Percentiles rank a stretch among this genome's conserved stretches.
These are phyloP conservation scores for Capsicum baccatum DNA, from an alignment of 257 asterid species.

Conservation along the genomic window DNA sequence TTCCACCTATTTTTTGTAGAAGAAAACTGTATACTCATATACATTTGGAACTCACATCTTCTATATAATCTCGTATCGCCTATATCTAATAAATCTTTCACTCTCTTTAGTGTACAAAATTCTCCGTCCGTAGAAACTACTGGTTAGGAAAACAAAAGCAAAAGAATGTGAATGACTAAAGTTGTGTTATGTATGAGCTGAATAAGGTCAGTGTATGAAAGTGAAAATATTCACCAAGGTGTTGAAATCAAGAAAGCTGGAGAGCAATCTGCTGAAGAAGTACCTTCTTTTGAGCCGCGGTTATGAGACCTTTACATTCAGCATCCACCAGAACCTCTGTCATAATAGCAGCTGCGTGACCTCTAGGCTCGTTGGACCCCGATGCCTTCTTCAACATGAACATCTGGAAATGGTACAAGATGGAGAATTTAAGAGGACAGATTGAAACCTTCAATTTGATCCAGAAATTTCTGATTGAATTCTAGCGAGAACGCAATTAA, in stretches of 20 bases:
- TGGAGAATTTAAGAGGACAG: background rate
- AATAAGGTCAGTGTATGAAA: constrained; percentile 14
- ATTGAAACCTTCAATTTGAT: background rate
- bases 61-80: background rate
- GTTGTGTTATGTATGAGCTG: constrained; percentile 4
- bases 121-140: constrained; percentile 7
- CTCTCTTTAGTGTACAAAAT: constrained; percentile 21
- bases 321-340: constrained; percentile 81
- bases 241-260: constrained; percentile 62
- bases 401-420: constrained; percentile 42
- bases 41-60: constrained; percentile 24
- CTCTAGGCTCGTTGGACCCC: constrained; percentile 66
- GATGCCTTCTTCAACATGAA: constrained; percentile 82
- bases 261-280: constrained; percentile 82
- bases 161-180: background rate
- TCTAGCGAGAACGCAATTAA: background rate
- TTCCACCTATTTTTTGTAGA: background rate
- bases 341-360: constrained; percentile 91
- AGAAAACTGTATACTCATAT: background rate
- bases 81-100: constrained; percentile 1
- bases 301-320: constrained; percentile 69
- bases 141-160: background rate
- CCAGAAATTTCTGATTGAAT: constrained; percentile 16
- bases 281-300: constrained; percentile 75
- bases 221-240: constrained; percentile 13